Base-by-base conservation (phyloP, 208 protist species). In the Crithidia acanthocephali region DNA sequence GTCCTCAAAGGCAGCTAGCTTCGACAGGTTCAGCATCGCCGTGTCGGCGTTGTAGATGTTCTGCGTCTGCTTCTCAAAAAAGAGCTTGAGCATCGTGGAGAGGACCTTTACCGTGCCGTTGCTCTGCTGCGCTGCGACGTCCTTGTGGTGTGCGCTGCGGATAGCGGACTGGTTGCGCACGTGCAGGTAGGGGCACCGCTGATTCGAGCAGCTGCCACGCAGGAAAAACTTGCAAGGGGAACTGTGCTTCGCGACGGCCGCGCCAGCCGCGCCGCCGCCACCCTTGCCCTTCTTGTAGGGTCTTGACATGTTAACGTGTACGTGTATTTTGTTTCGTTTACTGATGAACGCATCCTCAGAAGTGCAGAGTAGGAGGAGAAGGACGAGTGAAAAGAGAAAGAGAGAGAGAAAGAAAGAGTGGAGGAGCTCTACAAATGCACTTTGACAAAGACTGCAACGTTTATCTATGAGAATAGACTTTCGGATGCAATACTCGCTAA, bases 31-130 rank as follows among this genome's bases (percentile, higher is more conserved):
- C 15, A 97, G 72, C 58, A 87, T 71, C 0, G 81, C 80, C 5
- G 48, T 67, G 15, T 84, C 69, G 6, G 81, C 76, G 58, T 87
- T 66, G 74, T 87, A 95, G 35, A 97, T 85, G 28, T 45, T 61
- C 25, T 71, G 40, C 59, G 86, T 79, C 61, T 95, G 86, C 76
- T 97, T 97, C 66, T 97, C 87, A 76, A 97, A 95, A 30, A 97
- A 90, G 11, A 97, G 85, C 68, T 86, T 92, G 62, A 97, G 74
- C 86, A 97, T 87, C 18, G 92, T 92, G 2, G 74, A 81, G 40
- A 95, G 69, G 6, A 97, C 59, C 51, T 84, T 84, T 6, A 62
- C 40, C 22, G 67, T 56, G 32, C 75, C 67, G 50, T 60, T 65
- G 50, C 63, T 45, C 20, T 62, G 66, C 42, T 70, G 44, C 10